Evolutionary conservation across 371 early-diverging fungal genomes (phyloP).

Genomic region (Smittium culicis): DNA sequence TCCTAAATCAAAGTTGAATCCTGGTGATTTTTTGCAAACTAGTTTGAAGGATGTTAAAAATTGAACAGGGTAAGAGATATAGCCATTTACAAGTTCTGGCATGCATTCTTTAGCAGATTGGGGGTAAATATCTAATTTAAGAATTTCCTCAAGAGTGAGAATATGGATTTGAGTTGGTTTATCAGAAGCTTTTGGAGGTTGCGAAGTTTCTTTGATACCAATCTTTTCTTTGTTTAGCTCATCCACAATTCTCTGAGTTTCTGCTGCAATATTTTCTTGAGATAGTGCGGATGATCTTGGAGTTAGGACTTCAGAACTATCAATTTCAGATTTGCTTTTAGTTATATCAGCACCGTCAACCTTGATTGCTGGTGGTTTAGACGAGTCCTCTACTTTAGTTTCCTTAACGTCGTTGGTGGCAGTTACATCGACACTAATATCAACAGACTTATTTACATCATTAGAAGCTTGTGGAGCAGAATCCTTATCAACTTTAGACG

Average conservation of each 20-base stretch:
- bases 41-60: conserved; percentile 69
- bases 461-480: neutral
- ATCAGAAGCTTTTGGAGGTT: conserved; percentile 14
- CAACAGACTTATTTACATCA: neutral
- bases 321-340: neutral
- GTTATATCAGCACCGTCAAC: neutral
- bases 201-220: conserved; percentile 19
- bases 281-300: neutral
- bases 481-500: neutral
- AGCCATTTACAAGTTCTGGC: conserved; percentile 16
- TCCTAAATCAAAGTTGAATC: conserved; percentile 38
- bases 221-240: conserved; percentile 11
- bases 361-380: neutral
- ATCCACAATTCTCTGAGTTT: conserved; percentile 7
- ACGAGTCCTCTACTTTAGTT: neutral
- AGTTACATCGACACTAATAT: neutral
- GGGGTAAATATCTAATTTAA: conserved; percentile 18
- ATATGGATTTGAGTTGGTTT: conserved; percentile 25
- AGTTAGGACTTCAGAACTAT: neutral
- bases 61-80: conserved; percentile 35
- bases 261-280: conserved; percentile 8
- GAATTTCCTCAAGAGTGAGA: conserved; percentile 27
- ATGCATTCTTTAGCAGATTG: conserved; percentile 11
- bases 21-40: conserved; percentile 48
- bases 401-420: neutral